Conservation (phyloP, 73 alveolate species). For the Breviolum minutum region DNA sequence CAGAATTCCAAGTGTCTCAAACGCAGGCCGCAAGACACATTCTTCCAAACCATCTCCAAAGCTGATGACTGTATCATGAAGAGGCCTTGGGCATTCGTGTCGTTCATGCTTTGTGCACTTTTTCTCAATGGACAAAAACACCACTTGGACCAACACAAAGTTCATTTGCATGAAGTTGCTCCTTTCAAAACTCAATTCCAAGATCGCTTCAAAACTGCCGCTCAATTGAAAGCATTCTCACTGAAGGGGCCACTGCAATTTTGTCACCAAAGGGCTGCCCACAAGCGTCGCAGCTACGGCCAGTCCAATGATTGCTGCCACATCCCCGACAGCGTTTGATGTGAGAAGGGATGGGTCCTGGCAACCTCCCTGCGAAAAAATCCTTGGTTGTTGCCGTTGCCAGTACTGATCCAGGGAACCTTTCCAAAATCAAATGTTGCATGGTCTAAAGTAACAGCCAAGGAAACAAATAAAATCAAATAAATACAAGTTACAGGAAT, state of each 20-base stretch:
- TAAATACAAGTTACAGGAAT: too few relatives aligned
- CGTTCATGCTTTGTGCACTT: background rate
- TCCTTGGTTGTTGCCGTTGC: conserved; percentile 27
- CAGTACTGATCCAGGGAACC: background rate
- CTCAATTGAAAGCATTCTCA: background rate
- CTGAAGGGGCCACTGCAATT: background rate
- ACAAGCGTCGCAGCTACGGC: conserved; percentile 58
- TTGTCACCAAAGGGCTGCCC: background rate
- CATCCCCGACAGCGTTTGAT: conserved; percentile 71
- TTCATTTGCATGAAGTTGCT: too few relatives aligned
- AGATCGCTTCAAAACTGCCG: too few relatives aligned
- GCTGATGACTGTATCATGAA: conserved; percentile 80
- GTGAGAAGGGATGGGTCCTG: conserved; percentile 72
- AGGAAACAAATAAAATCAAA: too few relatives aligned
- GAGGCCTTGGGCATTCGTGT: conserved; percentile 5
- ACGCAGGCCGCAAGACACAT: conserved; percentile 55
- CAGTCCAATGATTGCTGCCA: conserved; percentile 79
- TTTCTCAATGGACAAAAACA: background rate
- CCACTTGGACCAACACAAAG: background rate
- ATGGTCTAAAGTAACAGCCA: too few relatives aligned
- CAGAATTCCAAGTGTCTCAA: conserved; percentile 1
- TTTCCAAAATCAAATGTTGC: too few relatives aligned
- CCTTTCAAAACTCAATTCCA: too few relatives aligned
- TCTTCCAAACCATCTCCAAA: conserved; percentile 77
- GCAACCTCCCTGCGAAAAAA: conserved; percentile 48